A percentile compares a stretch with the other conserved stretches of the same genome.
These are phyloP conservation scores for Amauroascus verrucosus DNA, from an alignment of 2,329 filamentous ascomycete species.

Conservation along the genomic window DNA sequence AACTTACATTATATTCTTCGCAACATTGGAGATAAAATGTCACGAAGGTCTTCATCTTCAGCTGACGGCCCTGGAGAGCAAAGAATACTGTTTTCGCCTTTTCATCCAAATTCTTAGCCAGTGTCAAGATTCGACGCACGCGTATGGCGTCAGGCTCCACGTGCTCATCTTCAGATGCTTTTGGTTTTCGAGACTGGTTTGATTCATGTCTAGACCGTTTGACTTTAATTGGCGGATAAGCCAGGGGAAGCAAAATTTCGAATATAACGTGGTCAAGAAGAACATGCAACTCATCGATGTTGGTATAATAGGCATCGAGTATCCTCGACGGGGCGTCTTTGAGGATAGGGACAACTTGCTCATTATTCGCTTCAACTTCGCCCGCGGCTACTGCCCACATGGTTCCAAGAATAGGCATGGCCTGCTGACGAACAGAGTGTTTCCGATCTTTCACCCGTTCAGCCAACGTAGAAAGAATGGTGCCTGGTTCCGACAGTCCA, in stretches of 20 bases:
- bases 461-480: constrained; percentile 69
- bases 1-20: constrained; percentile 63
- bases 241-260: constrained; percentile 80
- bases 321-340: constrained; percentile 75
- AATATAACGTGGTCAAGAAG: constrained; percentile 75
- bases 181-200: constrained; percentile 48
- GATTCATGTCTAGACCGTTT: constrained; percentile 39
- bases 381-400: constrained; percentile 91
- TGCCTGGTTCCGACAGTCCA: constrained; percentile 62
- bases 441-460: constrained; percentile 84
- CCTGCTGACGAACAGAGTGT: constrained; percentile 68
- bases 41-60: constrained; percentile 61
- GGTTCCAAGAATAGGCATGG: constrained; percentile 71
- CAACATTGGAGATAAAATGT: constrained; percentile 71
- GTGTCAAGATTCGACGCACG: constrained; percentile 70
- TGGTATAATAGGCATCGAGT: constrained; percentile 79
- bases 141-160: constrained; percentile 53
- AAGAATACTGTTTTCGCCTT: constrained; percentile 82
- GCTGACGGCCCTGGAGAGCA: constrained; percentile 68
- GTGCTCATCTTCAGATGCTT: constrained; percentile 28
- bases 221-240: constrained; percentile 62
- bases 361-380: constrained; percentile 74
- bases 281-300: constrained; percentile 75
- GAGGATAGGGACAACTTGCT: constrained; percentile 62
- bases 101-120: constrained; percentile 67